Conservation (phyloP, 257 asterid species). For the Capsicum chinense region DNA sequence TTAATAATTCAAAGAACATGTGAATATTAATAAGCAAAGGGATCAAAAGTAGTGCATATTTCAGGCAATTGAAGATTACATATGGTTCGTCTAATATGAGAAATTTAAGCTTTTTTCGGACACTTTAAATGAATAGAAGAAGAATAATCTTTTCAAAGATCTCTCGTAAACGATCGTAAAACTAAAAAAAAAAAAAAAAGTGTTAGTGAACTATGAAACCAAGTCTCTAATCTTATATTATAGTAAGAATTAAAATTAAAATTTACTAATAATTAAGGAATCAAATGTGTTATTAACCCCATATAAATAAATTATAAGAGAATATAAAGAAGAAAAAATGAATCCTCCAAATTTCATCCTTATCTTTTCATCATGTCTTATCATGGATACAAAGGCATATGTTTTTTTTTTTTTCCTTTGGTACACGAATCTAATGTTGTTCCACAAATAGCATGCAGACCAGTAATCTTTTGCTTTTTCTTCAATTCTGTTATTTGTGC, state of each 20-base stretch:
- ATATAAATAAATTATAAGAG: not conserved
- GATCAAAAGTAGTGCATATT: not conserved
- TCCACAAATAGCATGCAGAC: conserved; percentile 18
- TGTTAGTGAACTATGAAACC: too few species aligned
- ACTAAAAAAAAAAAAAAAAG: too few species aligned
- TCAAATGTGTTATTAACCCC: not conserved
- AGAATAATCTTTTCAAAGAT: too few species aligned
- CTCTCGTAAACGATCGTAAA: too few species aligned
- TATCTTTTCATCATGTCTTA: not conserved
- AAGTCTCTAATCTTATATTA: not conserved
- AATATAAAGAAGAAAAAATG: not conserved
- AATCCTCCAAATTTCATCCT: not conserved
- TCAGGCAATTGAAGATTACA: not conserved
- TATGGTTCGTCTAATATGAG: too few species aligned
- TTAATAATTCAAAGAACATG: too few species aligned
- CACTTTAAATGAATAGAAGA: too few species aligned
- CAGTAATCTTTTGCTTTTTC: not conserved
- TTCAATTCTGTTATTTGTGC: not conserved
- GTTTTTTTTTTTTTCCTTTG: not conserved
- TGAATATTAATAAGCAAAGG: not conserved
- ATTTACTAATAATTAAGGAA: not conserved
- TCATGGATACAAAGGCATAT: conserved; percentile 9
- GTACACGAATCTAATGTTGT: conserved; percentile 1
- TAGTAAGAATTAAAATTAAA: not conserved
- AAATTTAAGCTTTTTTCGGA: too few species aligned